Conservation (phyloP, 208 protist species). For the Trypanosoma avium region DNA sequence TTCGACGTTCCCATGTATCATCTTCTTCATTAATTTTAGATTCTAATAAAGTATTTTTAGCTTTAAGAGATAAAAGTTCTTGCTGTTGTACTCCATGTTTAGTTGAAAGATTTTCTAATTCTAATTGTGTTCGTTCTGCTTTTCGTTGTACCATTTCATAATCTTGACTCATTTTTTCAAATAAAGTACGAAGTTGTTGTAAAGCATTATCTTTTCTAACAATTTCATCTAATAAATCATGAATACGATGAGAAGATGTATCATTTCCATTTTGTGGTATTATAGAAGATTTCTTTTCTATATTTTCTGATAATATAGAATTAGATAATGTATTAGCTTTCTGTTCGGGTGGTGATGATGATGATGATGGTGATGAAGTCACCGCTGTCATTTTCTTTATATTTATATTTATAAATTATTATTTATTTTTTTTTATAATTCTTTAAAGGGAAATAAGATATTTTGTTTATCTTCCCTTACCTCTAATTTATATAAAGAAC, state of each 20-base stretch:
- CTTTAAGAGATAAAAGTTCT: constrained; percentile 29
- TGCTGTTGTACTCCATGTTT: constrained; percentile 29
- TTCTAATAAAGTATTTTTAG: constrained; percentile 20
- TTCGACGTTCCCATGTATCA: constrained; percentile 35
- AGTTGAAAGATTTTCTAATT: constrained; percentile 22
- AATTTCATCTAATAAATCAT: constrained; percentile 39
- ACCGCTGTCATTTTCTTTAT: neutral
- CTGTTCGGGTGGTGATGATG: too few species aligned
- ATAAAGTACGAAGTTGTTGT: constrained; percentile 36
- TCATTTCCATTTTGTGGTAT: neutral
- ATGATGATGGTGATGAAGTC: too few species aligned
- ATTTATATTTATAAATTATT: constrained; percentile 8
- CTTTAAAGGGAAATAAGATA: too few species aligned
- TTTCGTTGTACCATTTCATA: constrained; percentile 38
- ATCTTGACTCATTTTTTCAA: constrained; percentile 37
- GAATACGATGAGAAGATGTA: constrained; percentile 18
- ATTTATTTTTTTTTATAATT: constrained; percentile 12
- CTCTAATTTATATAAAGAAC: neutral
- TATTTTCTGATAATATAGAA: neutral
- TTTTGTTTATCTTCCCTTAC: neutral
- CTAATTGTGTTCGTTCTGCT: constrained; percentile 13
- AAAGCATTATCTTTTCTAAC: constrained; percentile 30
- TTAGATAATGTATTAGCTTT: too few species aligned
- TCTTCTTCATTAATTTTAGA: constrained; percentile 35
- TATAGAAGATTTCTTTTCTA: neutral